Base-by-base conservation (phyloP, 2,329 filamentous ascomycete genomes). In the Penicillium sp. region DNA sequence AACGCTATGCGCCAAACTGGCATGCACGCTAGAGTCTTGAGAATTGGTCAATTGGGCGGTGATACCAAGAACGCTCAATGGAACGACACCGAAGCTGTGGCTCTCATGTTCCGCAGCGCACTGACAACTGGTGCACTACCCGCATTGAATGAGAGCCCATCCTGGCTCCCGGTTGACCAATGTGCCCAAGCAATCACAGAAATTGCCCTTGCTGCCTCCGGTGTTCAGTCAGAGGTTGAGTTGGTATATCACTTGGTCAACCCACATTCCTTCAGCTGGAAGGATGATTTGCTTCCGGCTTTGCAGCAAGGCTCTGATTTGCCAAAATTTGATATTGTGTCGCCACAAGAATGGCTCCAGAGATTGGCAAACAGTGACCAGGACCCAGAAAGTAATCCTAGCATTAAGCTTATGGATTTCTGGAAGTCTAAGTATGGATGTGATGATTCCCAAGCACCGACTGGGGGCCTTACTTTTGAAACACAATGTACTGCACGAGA, bases 221-320 rank as follows among this genome's bases (percentile, higher is more conserved):
- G 63, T 43, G 64, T 55, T 12, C 66, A 58, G 54, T 15, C 35
- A 1, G 63, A 67, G 41, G 49, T 41, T 3, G 56, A 67, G 5
- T 49, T 55, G 41, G 76, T 84, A 7, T 82, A 80, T 53, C 81
- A 85, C 53, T 67, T 87, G 8, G 75, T 81, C 14, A 85, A 86
- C 54, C 76, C 78, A 0, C 67, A 57, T 0, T 53, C 56, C 0
- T 75, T 75, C 53, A 70, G 67, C 26, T 75, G 72, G 73, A 72
- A 67, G 44, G 52, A 66, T 14, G 65, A 68, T 14, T 67, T 75
- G 53, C 61, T 76, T 9, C 69, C 72, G 3, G 66, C 68, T 20
- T 54, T 75, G 37, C 67, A 61, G 35, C 51, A 59, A 14, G 49
- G 51, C 4, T 63, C 58, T 2, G 64, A 62, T 3, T 65, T 73